Conservation (phyloP, 2,329 filamentous ascomycete species). For the Gnomoniopsis smithogilvyi region DNA sequence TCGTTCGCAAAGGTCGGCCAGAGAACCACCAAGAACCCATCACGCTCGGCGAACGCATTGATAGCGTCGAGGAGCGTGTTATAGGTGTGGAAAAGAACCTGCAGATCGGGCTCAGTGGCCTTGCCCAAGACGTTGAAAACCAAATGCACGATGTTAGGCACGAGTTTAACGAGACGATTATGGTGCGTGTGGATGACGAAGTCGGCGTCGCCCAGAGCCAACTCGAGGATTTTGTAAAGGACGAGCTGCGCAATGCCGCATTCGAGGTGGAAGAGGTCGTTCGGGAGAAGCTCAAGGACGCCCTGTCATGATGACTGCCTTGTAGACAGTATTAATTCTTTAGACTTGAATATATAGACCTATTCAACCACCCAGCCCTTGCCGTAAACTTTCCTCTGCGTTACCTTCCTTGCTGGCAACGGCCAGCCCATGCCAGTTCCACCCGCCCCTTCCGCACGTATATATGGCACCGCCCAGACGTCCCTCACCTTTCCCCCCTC, state of each 20-base stretch:
- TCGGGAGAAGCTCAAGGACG: conserved; percentile 10
- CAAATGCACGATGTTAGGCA: conserved; percentile 11
- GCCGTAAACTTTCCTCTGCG: conserved; percentile 70
- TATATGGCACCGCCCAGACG: conserved; percentile 77
- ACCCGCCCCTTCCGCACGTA: conserved; percentile 61
- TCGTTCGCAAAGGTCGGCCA: background rate
- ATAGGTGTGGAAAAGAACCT: conserved; percentile 6
- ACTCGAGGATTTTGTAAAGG: conserved; percentile 15
- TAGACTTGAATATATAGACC: too few relatives aligned
- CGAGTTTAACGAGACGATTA: conserved; percentile 9
- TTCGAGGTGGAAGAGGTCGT: conserved; percentile 15
- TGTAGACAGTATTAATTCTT: too few relatives aligned
- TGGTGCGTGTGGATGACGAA: conserved; percentile 14
- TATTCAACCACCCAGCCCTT: conserved; percentile 72
- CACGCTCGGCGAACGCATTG: conserved; percentile 7
- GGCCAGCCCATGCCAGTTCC: conserved; percentile 72
- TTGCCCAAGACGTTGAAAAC: conserved; percentile 6
- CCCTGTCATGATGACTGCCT: conserved; percentile 4
- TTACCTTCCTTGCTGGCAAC: conserved; percentile 78
- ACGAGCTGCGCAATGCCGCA: conserved; percentile 13
- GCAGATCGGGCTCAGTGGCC: conserved; percentile 9
- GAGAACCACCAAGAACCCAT: background rate
- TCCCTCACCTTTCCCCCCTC: conserved; percentile 53
- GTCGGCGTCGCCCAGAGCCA: conserved; percentile 14
- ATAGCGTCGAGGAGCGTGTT: conserved; percentile 7